Evolutionary conservation across 2,329 filamentous ascomycete species (phyloP).

Genomic region (Orbilia quercus): DNA sequence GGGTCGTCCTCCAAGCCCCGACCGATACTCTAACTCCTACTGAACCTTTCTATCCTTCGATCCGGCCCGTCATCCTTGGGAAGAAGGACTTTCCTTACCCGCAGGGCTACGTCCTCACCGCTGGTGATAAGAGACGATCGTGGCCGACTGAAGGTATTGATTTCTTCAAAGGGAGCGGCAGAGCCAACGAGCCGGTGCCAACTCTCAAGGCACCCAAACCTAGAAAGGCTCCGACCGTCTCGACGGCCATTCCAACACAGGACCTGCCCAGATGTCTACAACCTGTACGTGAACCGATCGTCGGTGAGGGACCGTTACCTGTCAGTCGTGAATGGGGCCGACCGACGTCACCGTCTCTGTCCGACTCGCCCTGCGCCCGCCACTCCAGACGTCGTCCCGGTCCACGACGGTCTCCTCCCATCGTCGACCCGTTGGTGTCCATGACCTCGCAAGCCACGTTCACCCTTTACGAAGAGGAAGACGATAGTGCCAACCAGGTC

Average conservation of each 20-base stretch:
- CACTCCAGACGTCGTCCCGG: neutral
- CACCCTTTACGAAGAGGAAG: constrained; percentile 60
- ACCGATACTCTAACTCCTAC: constrained; percentile 59
- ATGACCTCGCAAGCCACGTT: constrained; percentile 58
- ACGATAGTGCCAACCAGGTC: constrained; percentile 43
- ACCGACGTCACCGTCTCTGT: constrained; percentile 2
- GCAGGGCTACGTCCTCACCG: constrained; percentile 23
- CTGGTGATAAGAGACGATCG: constrained; percentile 18
- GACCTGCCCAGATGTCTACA: no score
- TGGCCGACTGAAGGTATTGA: constrained; percentile 50
- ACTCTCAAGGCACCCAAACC: constrained; percentile 22
- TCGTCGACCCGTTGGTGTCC: constrained; percentile 51
- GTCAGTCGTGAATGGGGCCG: constrained; percentile 38
- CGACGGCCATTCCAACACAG: constrained; percentile 11
- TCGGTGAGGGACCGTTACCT: constrained; percentile 38
- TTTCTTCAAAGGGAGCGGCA: constrained; percentile 19
- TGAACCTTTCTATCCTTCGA: constrained; percentile 28
- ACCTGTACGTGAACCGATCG: no score
- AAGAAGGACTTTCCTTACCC: constrained; percentile 35
- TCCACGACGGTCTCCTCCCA: constrained; percentile 16
- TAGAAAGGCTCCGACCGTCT: constrained; percentile 25
- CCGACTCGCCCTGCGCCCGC: constrained; percentile 41
- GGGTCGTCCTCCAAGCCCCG: constrained; percentile 91
- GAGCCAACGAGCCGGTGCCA: constrained; percentile 32
- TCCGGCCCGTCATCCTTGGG: constrained; percentile 32